Evolutionary conservation across 495 filamentous ascomycete species (phyloP), one percentile per base, ranked within the genome.

Genomic region (Neurospora sp.): DNA sequence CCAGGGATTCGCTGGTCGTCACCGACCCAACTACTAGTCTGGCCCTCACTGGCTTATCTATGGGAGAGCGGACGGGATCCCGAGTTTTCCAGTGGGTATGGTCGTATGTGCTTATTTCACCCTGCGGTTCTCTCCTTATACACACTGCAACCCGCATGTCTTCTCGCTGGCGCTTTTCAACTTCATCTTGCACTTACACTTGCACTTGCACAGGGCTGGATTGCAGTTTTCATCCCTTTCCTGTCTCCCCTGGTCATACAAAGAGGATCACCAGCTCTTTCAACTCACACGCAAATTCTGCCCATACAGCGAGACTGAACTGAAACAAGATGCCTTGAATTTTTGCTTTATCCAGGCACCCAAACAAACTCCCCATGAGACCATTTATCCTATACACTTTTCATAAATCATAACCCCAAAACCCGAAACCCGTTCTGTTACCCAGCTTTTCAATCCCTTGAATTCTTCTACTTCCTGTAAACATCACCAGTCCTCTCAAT

Each of bases 1-100:
- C 76, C 76, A 69, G 74, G 76, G 70, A 77, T 76, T 76, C 76
- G 69, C 76, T 76, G 71, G 71, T 85, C 78, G 80, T 84, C 84
- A 84, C 81, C 83, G 78, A 85, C 82, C 80, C 79, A 80, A 85
- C 80, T 83, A 83, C 83, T 83, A 77, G 76, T 83, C 80, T 70
- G 46, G 74, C 73, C 40, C 42, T 74, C 71, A 74, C 70, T 73
- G 65, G 78, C 77, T 83, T 82, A 76, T 81, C 81, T 82, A 83
- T 79, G 82, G 82, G 81, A 82, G 84, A 85, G 81, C 84, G 82
- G 83, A 86, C 84, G 83, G 84, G 82, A 83, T 82, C 79, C 83
- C 83, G 82, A 81, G 74, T 80, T 80, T 74, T 84, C 84, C 44
- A 48, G 44, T 48, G 44, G 44, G 44, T 48, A 48, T 48, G 44